Percentiles rank a stretch among this genome's conserved stretches.
Evolutionary conservation across 495 filamentous ascomycete species (phyloP).

Genomic region (Neurospora terricola): DNA sequence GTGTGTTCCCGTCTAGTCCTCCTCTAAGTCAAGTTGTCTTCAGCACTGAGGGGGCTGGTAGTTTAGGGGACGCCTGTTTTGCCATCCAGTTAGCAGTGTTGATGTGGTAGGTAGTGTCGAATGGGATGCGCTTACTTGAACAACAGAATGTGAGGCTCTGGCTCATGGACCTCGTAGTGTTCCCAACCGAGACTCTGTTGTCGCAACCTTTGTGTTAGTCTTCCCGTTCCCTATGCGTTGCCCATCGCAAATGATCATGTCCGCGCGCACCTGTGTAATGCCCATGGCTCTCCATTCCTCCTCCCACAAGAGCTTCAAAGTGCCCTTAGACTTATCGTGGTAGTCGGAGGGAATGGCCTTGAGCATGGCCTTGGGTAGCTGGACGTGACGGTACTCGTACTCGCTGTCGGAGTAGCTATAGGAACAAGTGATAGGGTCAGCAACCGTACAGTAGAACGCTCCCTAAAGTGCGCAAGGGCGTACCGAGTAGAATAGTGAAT

Average conservation of each 20-base stretch:
- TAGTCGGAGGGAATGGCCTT: constrained; percentile 95
- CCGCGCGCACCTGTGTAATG: constrained; percentile 71
- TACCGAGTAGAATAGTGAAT: constrained; percentile 96
- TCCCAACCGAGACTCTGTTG: constrained; percentile 91
- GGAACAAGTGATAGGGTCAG: constrained; percentile 5
- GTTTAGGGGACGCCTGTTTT: constrained; percentile 67
- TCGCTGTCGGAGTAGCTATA: constrained; percentile 76
- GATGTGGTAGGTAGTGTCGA: not conserved
- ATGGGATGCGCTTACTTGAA: constrained; percentile 68
- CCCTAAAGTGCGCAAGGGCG: constrained; percentile 8
- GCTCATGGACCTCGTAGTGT: constrained; percentile 98
- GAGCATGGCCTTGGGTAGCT: constrained; percentile 94
- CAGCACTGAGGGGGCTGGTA: constrained; percentile 60
- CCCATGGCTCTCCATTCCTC: constrained; percentile 95
- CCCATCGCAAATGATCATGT: not conserved
- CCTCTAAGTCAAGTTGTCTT: not conserved
- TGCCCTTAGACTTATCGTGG: constrained; percentile 81
- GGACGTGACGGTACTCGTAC: constrained; percentile 91
- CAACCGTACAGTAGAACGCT: not conserved
- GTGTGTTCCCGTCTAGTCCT: not conserved
- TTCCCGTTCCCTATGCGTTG: not conserved
- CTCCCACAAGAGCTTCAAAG: constrained; percentile 93
- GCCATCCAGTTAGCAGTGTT: not conserved
- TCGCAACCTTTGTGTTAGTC: constrained; percentile 2
- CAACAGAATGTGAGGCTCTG: constrained; percentile 92